Conservation (phyloP, 225 moss, liverwort and hornwort species). For the Bryoerythrophyllum caledonicum region DNA sequence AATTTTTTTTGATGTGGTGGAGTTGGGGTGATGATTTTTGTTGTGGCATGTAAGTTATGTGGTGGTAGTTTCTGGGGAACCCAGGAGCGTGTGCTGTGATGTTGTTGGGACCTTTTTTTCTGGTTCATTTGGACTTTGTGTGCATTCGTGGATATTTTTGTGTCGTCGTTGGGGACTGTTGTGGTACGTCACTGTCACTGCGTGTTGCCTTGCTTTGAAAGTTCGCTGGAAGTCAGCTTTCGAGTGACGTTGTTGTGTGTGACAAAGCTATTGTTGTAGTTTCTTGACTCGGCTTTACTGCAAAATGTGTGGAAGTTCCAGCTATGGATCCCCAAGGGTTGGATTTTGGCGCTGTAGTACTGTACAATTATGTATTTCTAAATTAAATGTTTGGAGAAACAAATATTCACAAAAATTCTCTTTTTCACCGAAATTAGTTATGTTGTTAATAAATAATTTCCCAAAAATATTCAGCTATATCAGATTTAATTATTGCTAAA, state of each 20-base stretch:
- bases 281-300: constrained; percentile 8
- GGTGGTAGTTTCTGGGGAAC: constrained; percentile 5
- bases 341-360: no score
- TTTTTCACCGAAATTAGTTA: no score
- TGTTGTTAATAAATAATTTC: no score
- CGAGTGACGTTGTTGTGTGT: not conserved
- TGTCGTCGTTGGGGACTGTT: not conserved
- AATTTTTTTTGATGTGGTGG: not conserved
- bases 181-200: not conserved
- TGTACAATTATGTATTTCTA: no score
- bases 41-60: not conserved
- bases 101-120: not conserved
- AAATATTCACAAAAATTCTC: no score
- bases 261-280: not conserved
- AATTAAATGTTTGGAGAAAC: no score
- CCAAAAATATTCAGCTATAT: no score
- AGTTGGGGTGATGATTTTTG: not conserved
- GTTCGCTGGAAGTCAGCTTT: not conserved
- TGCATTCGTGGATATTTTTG: no score
- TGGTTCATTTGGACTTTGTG: not conserved
- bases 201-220: not conserved
- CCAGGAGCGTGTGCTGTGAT: not conserved
- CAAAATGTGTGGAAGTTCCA: not conserved
- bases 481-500: no score
- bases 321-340: no score